phyloP scores from a whole-genome alignment of 345 rosid species.

The Sonneratia alba region DNA sequence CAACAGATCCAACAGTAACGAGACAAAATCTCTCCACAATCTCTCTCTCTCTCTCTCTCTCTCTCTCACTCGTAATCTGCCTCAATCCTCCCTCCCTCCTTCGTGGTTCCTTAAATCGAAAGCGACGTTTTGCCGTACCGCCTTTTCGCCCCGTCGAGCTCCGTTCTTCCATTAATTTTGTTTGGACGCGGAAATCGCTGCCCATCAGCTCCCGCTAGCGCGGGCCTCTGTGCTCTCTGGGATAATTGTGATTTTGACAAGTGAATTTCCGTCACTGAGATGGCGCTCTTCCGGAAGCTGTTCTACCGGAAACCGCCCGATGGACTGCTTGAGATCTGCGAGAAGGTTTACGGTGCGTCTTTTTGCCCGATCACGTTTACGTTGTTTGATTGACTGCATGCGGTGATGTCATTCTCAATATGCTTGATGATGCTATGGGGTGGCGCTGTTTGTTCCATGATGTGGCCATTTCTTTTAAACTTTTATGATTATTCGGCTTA shows the following conservation, averaged over 20 bases:
- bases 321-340: constrained; percentile 87
- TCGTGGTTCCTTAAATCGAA: background rate
- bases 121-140: background rate
- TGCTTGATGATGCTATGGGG: background rate
- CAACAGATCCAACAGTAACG: too few relatives aligned
- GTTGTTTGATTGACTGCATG: background rate
- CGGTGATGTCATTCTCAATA: background rate
- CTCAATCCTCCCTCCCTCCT: background rate
- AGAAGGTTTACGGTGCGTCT: constrained; percentile 65
- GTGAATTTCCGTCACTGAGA: constrained; percentile 12
- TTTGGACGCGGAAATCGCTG: background rate
- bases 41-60: constrained; percentile 3
- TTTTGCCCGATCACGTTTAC: background rate
- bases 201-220: background rate
- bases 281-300: constrained; percentile 81
- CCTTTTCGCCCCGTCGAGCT: background rate
- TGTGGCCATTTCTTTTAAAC: background rate
- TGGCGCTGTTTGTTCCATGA: background rate
- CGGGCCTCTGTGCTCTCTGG: too few relatives aligned
- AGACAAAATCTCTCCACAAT: background rate
- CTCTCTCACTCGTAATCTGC: background rate
- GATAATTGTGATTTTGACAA: background rate
- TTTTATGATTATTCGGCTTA: background rate
- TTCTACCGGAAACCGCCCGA: constrained; percentile 87
- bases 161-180: background rate